phyloP scores from a whole-genome alignment of 176 grass and related monocot species.

The Oryza australiensis region DNA sequence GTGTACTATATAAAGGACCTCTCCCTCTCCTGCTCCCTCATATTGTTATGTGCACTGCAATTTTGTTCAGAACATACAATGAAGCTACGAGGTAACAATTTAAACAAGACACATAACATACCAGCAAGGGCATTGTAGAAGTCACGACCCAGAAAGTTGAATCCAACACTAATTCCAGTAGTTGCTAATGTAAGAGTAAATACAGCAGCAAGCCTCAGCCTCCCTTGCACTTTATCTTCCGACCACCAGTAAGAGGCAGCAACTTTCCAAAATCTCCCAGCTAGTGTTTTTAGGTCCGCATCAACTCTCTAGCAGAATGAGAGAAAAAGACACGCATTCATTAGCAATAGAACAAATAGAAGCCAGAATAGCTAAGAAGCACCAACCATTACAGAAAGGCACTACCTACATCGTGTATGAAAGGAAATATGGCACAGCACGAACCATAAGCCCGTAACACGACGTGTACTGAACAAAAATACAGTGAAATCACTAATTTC shows the following conservation, averaged over 20 bases:
- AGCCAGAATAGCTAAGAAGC: neutral
- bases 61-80: neutral
- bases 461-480: neutral
- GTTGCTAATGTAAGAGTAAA: conserved; percentile 87
- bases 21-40: neutral
- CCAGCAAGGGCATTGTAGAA: conserved; percentile 97
- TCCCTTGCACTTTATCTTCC: conserved; percentile 86
- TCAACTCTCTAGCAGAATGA: conserved; percentile 46
- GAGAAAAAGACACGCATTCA: neutral
- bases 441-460: neutral
- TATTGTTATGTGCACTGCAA: neutral
- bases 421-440: neutral
- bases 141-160: conserved; percentile 90
- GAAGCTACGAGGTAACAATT: neutral
- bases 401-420: neutral
- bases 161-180: conserved; percentile 92
- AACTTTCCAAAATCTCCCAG: conserved; percentile 93
- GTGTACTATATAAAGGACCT: neutral
- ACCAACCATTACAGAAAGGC: neutral
- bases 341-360: conserved; percentile 12
- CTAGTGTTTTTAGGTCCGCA: conserved; percentile 62
- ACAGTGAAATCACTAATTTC: neutral
- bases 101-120: conserved; percentile 40
- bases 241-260: conserved; percentile 92
- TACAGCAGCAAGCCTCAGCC: conserved; percentile 77